phyloP scores from a whole-genome alignment of 176 grass and related monocot genomes.

The Eragrostis curvula region DNA sequence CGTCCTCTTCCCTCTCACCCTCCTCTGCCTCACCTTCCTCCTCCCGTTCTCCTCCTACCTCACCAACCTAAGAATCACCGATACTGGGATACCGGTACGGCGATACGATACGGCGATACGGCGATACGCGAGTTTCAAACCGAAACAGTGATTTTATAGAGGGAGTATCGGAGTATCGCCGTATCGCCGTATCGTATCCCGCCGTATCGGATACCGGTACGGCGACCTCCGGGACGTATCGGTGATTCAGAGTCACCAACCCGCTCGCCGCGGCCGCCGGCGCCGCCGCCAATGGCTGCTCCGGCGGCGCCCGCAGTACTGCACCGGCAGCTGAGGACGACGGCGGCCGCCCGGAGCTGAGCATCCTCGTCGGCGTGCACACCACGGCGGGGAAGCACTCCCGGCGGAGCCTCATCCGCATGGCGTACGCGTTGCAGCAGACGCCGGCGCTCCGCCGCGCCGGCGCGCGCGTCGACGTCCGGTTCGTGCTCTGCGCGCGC shows the following conservation, averaged over 20 bases:
- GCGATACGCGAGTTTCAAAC: too few relatives aligned
- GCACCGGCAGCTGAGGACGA: background rate
- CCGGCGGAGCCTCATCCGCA: constrained; percentile 63
- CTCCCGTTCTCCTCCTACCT: constrained; percentile 22
- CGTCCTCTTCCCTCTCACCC: constrained; percentile 41
- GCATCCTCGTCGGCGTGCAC: constrained; percentile 65
- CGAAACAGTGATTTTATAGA: too few relatives aligned
- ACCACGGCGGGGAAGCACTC: constrained; percentile 58
- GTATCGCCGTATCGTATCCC: too few relatives aligned
- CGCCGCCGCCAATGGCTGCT: background rate
- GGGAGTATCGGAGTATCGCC: too few relatives aligned
- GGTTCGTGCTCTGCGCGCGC: constrained; percentile 62
- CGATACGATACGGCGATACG: too few relatives aligned
- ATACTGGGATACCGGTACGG: too few relatives aligned
- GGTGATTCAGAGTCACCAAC: too few relatives aligned
- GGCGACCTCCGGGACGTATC: too few relatives aligned
- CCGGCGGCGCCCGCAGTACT: background rate
- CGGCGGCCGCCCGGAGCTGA: background rate
- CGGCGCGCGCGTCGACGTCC: constrained; percentile 62
- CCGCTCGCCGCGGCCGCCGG: background rate
- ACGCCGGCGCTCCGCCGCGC: background rate
- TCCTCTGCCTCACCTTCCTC: constrained; percentile 22
- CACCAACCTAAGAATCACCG: too few relatives aligned
- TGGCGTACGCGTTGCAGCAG: constrained; percentile 64
- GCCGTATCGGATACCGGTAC: too few relatives aligned